phyloP scores from a whole-genome alignment of 108 stramenopile genomes.

The Schizochytrium sp. region DNA sequence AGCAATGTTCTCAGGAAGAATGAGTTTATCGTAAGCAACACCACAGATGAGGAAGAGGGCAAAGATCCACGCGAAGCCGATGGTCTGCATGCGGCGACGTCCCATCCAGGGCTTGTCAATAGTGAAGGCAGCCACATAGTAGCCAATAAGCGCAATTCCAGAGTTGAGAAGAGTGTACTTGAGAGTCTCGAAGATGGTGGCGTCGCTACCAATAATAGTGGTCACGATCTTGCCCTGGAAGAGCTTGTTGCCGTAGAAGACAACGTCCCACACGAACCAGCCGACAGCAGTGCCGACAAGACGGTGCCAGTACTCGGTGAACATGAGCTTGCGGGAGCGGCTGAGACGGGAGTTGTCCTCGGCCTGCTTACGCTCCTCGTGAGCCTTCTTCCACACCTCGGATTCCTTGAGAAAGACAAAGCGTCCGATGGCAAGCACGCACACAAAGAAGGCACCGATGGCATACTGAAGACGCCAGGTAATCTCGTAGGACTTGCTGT shows the following conservation, averaged over 20 bases:
- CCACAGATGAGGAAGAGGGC: slow-evolving; percentile 62
- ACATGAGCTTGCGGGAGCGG: neutral
- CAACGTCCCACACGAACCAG: slow-evolving; percentile 78
- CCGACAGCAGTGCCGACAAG: slow-evolving; percentile 76
- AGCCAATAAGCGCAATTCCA: slow-evolving; percentile 72
- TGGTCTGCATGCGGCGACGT: slow-evolving; percentile 71
- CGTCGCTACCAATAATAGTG: neutral
- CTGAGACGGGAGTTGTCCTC: neutral
- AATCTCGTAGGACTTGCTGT: slow-evolving; percentile 49
- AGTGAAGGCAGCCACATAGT: slow-evolving; percentile 70
- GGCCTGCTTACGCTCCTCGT: neutral
- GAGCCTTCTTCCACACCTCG: neutral
- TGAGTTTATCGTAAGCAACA: neutral
- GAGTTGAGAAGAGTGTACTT: slow-evolving; percentile 62
- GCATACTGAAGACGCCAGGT: slow-evolving; percentile 59
- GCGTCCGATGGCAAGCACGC: neutral
- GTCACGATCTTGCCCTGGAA: slow-evolving; percentile 62
- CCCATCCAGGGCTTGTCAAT: slow-evolving; percentile 68
- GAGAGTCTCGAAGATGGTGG: slow-evolving; percentile 21
- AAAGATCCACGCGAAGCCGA: slow-evolving; percentile 66
- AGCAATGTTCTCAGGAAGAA: neutral
- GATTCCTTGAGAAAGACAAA: slow-evolving; percentile 23
- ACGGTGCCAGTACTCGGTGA: slow-evolving; percentile 15
- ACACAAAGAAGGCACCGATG: slow-evolving; percentile 37
- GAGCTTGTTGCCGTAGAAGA: slow-evolving; percentile 75